Conservation (phyloP, 2,329 filamentous ascomycete species). For the Monilinia polystroma region DNA sequence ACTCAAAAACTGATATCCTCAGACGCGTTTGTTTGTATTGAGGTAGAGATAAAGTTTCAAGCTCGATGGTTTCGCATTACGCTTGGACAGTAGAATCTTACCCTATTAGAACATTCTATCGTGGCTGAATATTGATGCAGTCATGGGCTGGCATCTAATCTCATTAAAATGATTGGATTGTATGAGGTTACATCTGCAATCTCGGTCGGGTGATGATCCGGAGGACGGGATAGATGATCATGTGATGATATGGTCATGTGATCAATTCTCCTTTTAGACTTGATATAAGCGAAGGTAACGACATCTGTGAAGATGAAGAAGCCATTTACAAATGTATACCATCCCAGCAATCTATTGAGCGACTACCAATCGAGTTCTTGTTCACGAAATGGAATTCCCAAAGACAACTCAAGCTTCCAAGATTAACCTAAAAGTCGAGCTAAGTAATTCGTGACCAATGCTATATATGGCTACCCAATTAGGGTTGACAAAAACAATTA, state of each 20-base stretch:
- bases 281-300: constrained; percentile 1
- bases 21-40: neutral
- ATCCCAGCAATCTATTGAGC: fast-evolving
- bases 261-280: neutral
- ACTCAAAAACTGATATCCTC: neutral
- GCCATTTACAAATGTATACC: neutral
- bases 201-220: constrained; percentile 15
- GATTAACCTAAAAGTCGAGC: neutral
- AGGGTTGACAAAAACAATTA: neutral
- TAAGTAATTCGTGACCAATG: neutral
- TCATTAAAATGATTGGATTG: neutral
- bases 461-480: neutral
- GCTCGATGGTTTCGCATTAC: neutral
- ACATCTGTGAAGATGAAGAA: neutral
- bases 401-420: too few relatives aligned
- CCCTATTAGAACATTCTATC: neutral
- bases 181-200: constrained; percentile 1
- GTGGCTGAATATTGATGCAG: neutral
- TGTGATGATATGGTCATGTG: neutral
- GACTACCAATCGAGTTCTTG: neutral
- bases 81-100: neutral
- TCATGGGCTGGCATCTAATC: neutral
- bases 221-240: neutral
- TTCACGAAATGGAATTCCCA: neutral
- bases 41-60: neutral